Evolutionary conservation across 306 rosid species (phyloP).

Genomic region (Castanea crenata): DNA sequence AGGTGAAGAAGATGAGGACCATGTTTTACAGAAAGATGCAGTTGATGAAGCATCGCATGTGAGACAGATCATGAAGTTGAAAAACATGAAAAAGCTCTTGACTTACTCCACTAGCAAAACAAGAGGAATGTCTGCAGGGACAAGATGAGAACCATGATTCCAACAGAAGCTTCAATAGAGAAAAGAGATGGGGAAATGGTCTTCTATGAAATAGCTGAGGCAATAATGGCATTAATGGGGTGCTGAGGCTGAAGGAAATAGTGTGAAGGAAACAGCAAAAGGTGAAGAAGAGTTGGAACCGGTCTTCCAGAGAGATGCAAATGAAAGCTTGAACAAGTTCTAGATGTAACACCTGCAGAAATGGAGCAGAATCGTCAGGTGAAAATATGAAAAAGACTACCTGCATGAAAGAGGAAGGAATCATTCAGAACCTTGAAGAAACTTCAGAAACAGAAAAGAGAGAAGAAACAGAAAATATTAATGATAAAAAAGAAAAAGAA

Average conservation of each 20-base stretch:
- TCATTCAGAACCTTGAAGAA: slow-evolving; percentile 14
- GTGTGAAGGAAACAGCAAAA: neutral
- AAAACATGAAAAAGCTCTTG: slow-evolving; percentile 3
- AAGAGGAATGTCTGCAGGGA: slow-evolving; percentile 15
- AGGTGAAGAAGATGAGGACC: slow-evolving; percentile 11
- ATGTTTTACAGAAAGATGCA: slow-evolving; percentile 4
- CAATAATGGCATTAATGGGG: neutral
- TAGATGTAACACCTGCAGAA: slow-evolving; percentile 1
- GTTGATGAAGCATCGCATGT: slow-evolving; percentile 11
- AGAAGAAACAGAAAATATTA: slow-evolving; percentile 19
- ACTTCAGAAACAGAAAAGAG: slow-evolving; percentile 12
- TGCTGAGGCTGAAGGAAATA: slow-evolving; percentile 6
- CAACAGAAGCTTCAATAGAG: slow-evolving; percentile 18
- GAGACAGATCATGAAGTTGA: slow-evolving; percentile 15
- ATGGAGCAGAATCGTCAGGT: slow-evolving; percentile 7
- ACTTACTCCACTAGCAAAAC: slow-evolving; percentile 1
- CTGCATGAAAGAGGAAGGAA: slow-evolving; percentile 18
- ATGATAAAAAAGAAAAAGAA: slow-evolving; percentile 7
- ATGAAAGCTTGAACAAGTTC: slow-evolving; percentile 21
- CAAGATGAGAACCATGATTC: neutral
- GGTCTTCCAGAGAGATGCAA: slow-evolving; percentile 14
- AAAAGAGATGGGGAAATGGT: slow-evolving; percentile 8
- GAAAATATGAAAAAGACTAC: slow-evolving; percentile 1
- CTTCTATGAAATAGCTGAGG: slow-evolving; percentile 1
- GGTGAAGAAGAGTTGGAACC: slow-evolving; percentile 5